Percentiles rank a stretch among this genome's conserved stretches.
These are phyloP conservation scores for Lipomyces chichibuensis DNA, from an alignment of 805 yeast species.

Conservation along the genomic window DNA sequence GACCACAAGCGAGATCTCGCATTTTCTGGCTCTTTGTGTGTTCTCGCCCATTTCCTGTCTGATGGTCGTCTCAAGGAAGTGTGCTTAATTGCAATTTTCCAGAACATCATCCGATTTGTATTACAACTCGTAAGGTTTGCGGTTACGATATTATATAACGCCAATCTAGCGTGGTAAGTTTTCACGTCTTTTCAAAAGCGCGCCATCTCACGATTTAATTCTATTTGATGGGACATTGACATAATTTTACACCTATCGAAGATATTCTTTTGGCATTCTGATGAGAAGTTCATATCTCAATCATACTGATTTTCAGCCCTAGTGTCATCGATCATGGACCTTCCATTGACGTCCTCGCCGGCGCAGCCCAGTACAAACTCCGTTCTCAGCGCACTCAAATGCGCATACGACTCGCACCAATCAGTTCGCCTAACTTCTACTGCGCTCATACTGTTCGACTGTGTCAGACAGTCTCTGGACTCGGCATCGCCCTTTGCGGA, in stretches of 20 bases:
- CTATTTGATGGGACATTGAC: background rate
- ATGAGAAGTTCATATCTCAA: background rate
- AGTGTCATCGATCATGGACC: conserved; percentile 20
- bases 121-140: background rate
- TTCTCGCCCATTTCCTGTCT: background rate
- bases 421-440: conserved; percentile 26
- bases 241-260: background rate
- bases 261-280: background rate
- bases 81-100: background rate
- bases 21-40: background rate
- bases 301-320: background rate
- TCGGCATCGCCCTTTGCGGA: background rate
- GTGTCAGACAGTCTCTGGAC: background rate
- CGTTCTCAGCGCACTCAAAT: conserved; percentile 19
- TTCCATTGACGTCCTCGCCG: conserved; percentile 22
- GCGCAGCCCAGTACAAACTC: conserved; percentile 23
- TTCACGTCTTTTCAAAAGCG: background rate
- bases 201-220: background rate
- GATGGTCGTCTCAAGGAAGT: background rate
- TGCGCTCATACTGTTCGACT: conserved; percentile 21
- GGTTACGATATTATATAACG: background rate
- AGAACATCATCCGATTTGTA: background rate
- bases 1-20: background rate
- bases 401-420: conserved; percentile 12
- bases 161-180: background rate